Evolutionary conservation across 192 early-diverging fungal species (phyloP).

Genomic region (Backusella tuberculispora): DNA sequence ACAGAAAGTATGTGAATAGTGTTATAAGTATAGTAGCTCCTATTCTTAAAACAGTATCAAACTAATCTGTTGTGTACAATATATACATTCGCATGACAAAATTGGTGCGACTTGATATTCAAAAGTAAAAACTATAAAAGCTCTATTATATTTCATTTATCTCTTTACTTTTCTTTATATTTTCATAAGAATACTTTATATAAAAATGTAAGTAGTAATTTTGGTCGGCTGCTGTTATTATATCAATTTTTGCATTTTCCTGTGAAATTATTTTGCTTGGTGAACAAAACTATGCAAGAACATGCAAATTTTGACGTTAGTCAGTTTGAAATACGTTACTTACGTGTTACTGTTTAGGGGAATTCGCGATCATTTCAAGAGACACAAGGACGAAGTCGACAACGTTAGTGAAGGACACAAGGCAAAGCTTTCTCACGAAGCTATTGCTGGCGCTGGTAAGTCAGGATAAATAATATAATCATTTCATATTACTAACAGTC

Average conservation of each 20-base stretch:
- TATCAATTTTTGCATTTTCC: neutral
- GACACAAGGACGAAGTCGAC: neutral
- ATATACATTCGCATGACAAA: neutral
- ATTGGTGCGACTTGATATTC: neutral
- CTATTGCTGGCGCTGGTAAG: slow-evolving; percentile 16
- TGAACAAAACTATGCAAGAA: neutral
- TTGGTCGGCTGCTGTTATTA: neutral
- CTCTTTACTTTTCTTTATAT: slow-evolving; percentile 1
- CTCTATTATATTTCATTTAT: neutral
- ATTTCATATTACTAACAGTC: neutral
- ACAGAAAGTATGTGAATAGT: too few relatives aligned
- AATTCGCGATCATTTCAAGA: neutral
- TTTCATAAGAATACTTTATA: slow-evolving; percentile 1
- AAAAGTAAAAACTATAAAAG: slow-evolving; percentile 9
- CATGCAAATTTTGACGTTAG: neutral
- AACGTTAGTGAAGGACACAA: neutral
- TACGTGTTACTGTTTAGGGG: neutral
- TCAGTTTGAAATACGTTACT: neutral
- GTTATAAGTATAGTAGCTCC: too few relatives aligned
- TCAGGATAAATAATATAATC: neutral
- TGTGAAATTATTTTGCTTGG: neutral
- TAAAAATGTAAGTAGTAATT: slow-evolving; percentile 4
- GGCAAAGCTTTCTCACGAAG: slow-evolving; percentile 3
- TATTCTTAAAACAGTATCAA: too few relatives aligned
- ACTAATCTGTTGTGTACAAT: neutral